Evolutionary conservation across 116 monocot genomes (phyloP), one percentile per base, ranked within the genome.

Genomic region (Posidonia oceanica): DNA sequence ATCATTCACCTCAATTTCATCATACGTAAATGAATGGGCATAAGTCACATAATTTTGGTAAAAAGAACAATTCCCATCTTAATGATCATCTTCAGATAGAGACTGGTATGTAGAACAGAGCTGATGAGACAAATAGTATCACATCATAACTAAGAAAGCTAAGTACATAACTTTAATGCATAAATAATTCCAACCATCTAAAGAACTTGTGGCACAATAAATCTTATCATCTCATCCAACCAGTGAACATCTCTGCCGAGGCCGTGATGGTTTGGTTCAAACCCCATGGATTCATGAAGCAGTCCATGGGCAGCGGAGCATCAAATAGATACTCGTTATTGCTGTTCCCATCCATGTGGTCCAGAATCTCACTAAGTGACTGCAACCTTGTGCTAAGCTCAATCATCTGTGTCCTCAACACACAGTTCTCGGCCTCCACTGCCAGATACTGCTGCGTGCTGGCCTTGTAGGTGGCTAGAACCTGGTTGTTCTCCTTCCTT

Each of bases 321-420:
- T 75, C 66, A 22, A 56, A 55, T 36, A 29, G 2, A 6, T 61
- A 67, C 40, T 72, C 53, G 21, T 52, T 22, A 52, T 52, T 29
- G 22, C 52, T 23, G 12, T 39, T 7, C 20, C 18, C 53, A 42
- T 58, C 29, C 63, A 64, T 70, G 55, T 58, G 41, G 17, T 38
- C 18, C 17, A 71, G 40, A 14, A 77, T 85, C 64, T 85, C 77
- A 21, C 65, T 69, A 14, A 87, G 83, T 5, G 85, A 91, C 38
- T 76, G 75, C 29, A 91, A 64, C 67, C 85, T 79, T 41, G n/a
- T 36, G 70, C 36, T 72, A 36, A 91, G 83, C 80, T 91, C 88
- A 53, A 67, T 23, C 53, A 74, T 48, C 65, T 85, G 91, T 0
- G 88, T 79, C 69, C 83, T 75, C 22, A 91, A 72, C 56, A 88